phyloP scores from a whole-genome alignment of 2,329 filamentous ascomycete genomes.

The Pseudogymnoascus sp. region DNA sequence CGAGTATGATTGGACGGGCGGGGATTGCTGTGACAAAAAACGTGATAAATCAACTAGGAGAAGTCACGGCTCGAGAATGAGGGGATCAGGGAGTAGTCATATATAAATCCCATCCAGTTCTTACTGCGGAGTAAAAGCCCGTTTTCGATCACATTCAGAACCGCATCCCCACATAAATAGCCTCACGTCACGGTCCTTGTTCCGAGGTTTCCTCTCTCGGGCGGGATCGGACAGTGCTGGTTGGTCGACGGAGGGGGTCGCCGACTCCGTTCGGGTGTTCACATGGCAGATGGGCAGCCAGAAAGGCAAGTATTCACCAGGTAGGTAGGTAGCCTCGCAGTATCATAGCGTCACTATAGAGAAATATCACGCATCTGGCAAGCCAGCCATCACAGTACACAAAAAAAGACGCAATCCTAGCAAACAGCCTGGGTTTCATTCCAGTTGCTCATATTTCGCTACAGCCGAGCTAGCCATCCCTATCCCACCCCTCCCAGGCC shows the following conservation, averaged over 20 bases:
- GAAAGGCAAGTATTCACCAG: not conserved
- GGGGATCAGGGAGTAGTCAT: not conserved
- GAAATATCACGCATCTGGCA: not conserved
- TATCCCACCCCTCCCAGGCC: slow-evolving; percentile 11
- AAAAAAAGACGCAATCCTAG: not conserved
- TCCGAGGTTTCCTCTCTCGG: not conserved
- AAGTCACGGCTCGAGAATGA: not conserved
- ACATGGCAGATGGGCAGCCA: not conserved
- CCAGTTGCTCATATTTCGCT: slow-evolving; percentile 13
- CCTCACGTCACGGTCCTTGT: not conserved
- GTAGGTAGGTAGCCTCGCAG: not conserved
- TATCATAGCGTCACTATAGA: not conserved
- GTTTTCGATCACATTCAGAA: not conserved
- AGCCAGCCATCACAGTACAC: not conserved
- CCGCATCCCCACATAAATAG: not conserved
- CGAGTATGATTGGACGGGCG: not conserved
- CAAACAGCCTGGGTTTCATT: slow-evolving; percentile 3
- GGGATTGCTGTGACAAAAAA: not conserved
- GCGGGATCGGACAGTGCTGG: not conserved
- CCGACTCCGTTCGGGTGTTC: not conserved
- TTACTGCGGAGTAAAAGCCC: not conserved
- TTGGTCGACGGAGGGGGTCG: not conserved
- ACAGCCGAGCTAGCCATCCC: slow-evolving; percentile 13
- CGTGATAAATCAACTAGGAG: not conserved
- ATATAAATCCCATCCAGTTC: not conserved